These are phyloP conservation scores for Monosporascus sp. DNA, from an alignment of 2,329 filamentous ascomycete species.

Conservation along the genomic window DNA sequence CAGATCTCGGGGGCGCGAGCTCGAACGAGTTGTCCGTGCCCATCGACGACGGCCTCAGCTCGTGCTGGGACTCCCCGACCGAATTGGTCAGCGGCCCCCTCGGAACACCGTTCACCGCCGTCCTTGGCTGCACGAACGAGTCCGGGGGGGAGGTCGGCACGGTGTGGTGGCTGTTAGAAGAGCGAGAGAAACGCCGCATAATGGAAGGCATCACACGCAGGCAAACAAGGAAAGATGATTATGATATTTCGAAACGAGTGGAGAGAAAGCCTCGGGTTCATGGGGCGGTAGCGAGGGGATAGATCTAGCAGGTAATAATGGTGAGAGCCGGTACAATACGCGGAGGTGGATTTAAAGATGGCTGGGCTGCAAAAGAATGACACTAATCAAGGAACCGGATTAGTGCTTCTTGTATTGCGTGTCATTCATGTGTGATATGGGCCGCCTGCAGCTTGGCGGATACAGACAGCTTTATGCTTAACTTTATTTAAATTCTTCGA, in stretches of 20 bases:
- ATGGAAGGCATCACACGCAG: not conserved
- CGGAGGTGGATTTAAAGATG: not conserved
- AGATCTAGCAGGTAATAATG: too few species aligned
- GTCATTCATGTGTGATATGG: too few species aligned
- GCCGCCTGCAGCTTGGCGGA: too few species aligned
- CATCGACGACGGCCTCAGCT: not conserved
- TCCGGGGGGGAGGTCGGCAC: not conserved
- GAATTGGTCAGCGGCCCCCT: not conserved
- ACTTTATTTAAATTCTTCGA: too few species aligned
- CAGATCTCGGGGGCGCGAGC: not conserved
- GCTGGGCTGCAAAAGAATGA: not conserved
- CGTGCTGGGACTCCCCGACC: not conserved
- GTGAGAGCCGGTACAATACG: too few species aligned
- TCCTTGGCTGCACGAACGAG: not conserved
- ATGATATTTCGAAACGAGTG: not conserved
- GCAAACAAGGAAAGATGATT: not conserved
- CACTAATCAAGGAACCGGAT: not conserved
- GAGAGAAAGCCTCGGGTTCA: not conserved
- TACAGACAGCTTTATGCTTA: too few species aligned
- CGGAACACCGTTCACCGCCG: not conserved
- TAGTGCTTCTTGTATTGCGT: not conserved
- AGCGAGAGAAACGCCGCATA: not conserved
- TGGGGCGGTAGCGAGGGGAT: too few species aligned
- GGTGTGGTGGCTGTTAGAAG: not conserved
- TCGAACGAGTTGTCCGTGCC: not conserved